phyloP scores from a whole-genome alignment of 495 filamentous ascomycete genomes.

The Penicillium fimorum region DNA sequence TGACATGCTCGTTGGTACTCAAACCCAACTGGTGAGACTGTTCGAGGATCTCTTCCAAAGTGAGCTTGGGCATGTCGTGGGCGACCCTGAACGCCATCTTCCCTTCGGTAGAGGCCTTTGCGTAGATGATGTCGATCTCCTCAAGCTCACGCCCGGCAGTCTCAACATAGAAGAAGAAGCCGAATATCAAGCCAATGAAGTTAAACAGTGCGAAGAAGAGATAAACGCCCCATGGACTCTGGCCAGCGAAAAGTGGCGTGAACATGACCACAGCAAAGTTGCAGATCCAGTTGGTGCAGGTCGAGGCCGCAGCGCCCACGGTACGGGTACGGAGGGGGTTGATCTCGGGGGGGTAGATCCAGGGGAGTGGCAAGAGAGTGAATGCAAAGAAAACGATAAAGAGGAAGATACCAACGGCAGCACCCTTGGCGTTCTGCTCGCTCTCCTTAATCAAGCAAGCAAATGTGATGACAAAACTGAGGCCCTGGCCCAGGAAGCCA shows the following conservation, averaged over 20 bases:
- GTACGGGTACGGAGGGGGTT: slow-evolving; percentile 67
- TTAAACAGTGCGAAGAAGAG: slow-evolving; percentile 71
- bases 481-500: slow-evolving; percentile 28
- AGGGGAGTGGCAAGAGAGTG: slow-evolving; percentile 55
- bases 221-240: slow-evolving; percentile 35
- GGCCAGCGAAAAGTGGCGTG: slow-evolving; percentile 43
- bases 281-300: slow-evolving; percentile 67
- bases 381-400: slow-evolving; percentile 68
- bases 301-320: slow-evolving; percentile 63
- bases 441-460: slow-evolving; percentile 57
- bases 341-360: slow-evolving; percentile 59
- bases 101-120: slow-evolving; percentile 39
- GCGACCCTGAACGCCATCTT: slow-evolving; percentile 37
- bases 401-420: slow-evolving; percentile 66
- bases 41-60: slow-evolving; percentile 30
- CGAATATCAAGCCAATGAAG: slow-evolving; percentile 58
- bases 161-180: slow-evolving; percentile 71
- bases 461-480: slow-evolving; percentile 38
- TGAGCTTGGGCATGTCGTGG: slow-evolving; percentile 39
- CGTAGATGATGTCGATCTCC: slow-evolving; percentile 62
- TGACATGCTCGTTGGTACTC: slow-evolving; percentile 16
- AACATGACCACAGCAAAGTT: slow-evolving; percentile 74
- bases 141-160: slow-evolving; percentile 69
- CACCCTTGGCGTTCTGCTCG: slow-evolving; percentile 38
- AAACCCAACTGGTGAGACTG: slow-evolving; percentile 32